Evolutionary conservation across 2,329 filamentous ascomycete species (phyloP).

Genomic region (Cadophora sp.): DNA sequence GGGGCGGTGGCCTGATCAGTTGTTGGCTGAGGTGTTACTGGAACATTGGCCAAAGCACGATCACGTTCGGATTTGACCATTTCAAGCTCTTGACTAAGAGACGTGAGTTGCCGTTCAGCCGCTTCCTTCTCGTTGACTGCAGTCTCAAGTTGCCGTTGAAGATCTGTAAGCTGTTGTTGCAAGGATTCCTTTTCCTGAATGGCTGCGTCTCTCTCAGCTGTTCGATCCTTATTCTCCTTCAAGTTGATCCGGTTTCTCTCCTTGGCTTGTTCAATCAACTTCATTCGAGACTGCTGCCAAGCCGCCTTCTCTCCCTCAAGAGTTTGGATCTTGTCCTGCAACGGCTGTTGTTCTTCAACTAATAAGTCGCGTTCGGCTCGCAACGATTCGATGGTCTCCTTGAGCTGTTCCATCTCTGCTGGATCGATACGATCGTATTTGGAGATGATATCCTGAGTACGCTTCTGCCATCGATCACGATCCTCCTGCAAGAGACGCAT

Average conservation of each 20-base stretch:
- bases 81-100: constrained; percentile 49
- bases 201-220: constrained; percentile 50
- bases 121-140: constrained; percentile 46
- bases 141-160: constrained; percentile 58
- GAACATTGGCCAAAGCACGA: constrained; percentile 43
- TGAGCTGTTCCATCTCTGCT: constrained; percentile 88
- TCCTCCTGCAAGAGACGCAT: constrained; percentile 89
- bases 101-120: constrained; percentile 45
- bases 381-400: constrained; percentile 73
- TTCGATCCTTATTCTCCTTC: constrained; percentile 59
- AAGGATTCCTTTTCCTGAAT: constrained; percentile 51
- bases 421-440: constrained; percentile 97
- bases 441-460: constrained; percentile 92
- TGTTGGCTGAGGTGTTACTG: constrained; percentile 43
- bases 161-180: constrained; percentile 41
- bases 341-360: constrained; percentile 47
- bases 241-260: constrained; percentile 61
- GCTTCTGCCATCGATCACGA: constrained; percentile 93
- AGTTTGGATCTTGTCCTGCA: constrained; percentile 60
- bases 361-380: constrained; percentile 67
- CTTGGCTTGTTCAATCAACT: constrained; percentile 68
- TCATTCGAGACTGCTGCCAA: constrained; percentile 60
- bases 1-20: constrained; percentile 53
- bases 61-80: constrained; percentile 54
- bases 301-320: constrained; percentile 60